Conservation (phyloP, 2,329 filamentous ascomycete genomes). For the Sphaceloma murrayae region DNA sequence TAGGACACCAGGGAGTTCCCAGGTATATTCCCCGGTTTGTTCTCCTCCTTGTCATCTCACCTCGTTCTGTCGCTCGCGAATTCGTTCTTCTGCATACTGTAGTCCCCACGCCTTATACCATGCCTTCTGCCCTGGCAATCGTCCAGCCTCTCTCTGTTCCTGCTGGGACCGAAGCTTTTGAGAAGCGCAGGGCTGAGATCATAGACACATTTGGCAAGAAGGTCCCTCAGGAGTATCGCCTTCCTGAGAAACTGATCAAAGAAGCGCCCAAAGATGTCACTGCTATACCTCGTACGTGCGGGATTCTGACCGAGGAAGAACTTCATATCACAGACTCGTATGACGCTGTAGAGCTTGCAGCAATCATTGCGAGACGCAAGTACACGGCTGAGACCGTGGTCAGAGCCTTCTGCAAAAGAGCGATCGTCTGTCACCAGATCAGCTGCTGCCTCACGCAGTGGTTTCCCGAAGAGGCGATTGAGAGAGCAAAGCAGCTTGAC, state of each 20-base stretch:
- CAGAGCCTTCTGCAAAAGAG: conserved; percentile 41
- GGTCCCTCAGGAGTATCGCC: neutral
- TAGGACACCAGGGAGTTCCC: no score
- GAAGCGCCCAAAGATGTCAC: neutral
- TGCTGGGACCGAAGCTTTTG: neutral
- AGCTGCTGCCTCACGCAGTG: conserved; percentile 48
- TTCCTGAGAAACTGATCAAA: neutral
- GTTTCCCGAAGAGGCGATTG: conserved; percentile 42
- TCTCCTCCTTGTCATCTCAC: no score
- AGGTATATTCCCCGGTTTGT: no score
- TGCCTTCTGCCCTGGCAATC: no score
- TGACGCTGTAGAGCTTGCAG: conserved; percentile 9
- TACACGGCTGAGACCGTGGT: conserved; percentile 42
- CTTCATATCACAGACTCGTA: neutral
- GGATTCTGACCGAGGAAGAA: neutral
- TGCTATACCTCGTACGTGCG: neutral
- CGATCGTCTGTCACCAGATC: conserved; percentile 41
- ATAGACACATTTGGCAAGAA: neutral
- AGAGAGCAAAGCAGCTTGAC: conserved; percentile 41
- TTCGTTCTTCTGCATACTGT: no score
- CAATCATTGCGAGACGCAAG: conserved; percentile 9
- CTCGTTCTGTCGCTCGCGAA: no score
- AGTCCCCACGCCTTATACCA: neutral
- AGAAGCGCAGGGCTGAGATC: neutral
- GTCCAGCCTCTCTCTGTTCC: neutral